Percentiles rank a stretch among this genome's conserved stretches.
These are phyloP conservation scores for Cenchrus americanus DNA, from an alignment of 176 grass and related monocot species.

Conservation along the genomic window DNA sequence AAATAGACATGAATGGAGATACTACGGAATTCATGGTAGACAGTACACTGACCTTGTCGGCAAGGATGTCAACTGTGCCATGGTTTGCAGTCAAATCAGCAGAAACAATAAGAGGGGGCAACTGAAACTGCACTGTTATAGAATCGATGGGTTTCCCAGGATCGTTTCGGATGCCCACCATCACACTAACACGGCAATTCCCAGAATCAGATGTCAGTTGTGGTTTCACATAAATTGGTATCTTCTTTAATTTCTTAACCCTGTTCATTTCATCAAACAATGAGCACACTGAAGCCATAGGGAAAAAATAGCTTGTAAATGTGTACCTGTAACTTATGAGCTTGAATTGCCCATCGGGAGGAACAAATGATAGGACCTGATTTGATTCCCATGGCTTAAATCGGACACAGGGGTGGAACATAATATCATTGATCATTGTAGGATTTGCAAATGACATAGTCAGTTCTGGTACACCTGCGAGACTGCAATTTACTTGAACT, in stretches of 20 bases:
- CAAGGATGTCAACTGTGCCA: conserved; percentile 85
- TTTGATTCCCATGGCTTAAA: conserved; percentile 88
- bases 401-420: conserved; percentile 85
- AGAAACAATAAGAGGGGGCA: conserved; percentile 80
- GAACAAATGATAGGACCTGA: conserved; percentile 84
- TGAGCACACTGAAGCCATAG: conserved; percentile 12
- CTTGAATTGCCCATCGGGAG: conserved; percentile 87
- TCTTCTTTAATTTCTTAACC: conserved; percentile 88
- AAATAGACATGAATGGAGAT: background rate
- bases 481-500: conserved; percentile 85
- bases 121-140: conserved; percentile 78
- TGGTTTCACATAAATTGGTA: conserved; percentile 87
- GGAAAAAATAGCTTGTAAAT: conserved; percentile 11
- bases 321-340: conserved; percentile 90
- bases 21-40: background rate
- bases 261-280: conserved; percentile 44
- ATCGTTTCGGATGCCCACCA: conserved; percentile 87
- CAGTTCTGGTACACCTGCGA: conserved; percentile 90
- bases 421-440: conserved; percentile 75
- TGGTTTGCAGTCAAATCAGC: conserved; percentile 91
- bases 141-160: conserved; percentile 96
- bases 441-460: conserved; percentile 87
- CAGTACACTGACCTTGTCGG: conserved; percentile 68
- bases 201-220: conserved; percentile 87
- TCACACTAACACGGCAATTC: conserved; percentile 81